A percentile compares a stretch with the other conserved stretches of the same genome.
phyloP scores from a whole-genome alignment of 345 rosid species.

The Linum usitatissimum region DNA sequence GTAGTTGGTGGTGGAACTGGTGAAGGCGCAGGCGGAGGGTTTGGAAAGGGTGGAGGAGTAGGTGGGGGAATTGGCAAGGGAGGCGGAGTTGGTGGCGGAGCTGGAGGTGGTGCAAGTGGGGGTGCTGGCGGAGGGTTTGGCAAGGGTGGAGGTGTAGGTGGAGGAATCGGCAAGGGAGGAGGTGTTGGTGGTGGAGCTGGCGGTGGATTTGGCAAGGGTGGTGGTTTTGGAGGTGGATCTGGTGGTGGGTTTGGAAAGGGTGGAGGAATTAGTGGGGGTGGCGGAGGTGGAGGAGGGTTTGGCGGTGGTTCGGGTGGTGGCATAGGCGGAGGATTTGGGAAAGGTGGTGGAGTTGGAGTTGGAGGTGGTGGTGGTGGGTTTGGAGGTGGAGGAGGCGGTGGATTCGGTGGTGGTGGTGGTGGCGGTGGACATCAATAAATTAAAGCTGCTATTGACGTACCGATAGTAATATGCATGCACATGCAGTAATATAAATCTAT shows the following conservation, averaged over 20 bases:
- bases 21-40: too few relatives aligned
- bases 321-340: conserved; percentile 18
- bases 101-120: too few relatives aligned
- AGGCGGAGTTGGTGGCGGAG: too few relatives aligned
- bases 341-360: conserved; percentile 3
- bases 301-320: conserved; percentile 16
- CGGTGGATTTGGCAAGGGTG: conserved; percentile 14
- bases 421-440: conserved; percentile 24
- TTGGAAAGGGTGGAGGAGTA: too few relatives aligned
- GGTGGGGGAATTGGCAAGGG: too few relatives aligned
- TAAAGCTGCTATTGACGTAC: conserved; percentile 17
- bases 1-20: too few relatives aligned
- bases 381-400: background rate
- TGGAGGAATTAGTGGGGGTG: conserved; percentile 13
- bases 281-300: background rate
- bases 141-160: too few relatives aligned
- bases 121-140: too few relatives aligned
- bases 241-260: conserved; percentile 13
- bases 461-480: background rate
- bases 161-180: too few relatives aligned
- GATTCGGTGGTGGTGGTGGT: conserved; percentile 5
- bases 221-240: conserved; percentile 17
- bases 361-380: conserved; percentile 4
- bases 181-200: too few relatives aligned
- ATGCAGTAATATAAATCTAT: too few relatives aligned